These are phyloP conservation scores for Porcisia hertigi DNA, from an alignment of 208 protist genomes.

Conservation along the genomic window DNA sequence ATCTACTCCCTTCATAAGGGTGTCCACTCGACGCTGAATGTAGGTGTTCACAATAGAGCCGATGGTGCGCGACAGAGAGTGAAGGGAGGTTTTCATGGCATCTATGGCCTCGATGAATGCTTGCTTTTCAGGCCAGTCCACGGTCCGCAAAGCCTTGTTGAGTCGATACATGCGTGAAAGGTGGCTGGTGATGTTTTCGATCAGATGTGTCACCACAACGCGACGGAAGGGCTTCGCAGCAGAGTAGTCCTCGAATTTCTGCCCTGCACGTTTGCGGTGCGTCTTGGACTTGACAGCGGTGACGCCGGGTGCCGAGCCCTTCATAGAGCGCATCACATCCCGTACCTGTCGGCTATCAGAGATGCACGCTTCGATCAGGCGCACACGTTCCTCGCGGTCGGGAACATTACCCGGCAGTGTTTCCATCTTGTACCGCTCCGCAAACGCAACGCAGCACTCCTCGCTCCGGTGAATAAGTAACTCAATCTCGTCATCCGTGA, in stretches of 20 bases:
- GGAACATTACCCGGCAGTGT: constrained; percentile 68
- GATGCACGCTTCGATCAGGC: constrained; percentile 76
- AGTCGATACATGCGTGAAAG: constrained; percentile 61
- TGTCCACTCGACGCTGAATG: constrained; percentile 69
- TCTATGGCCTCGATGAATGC: constrained; percentile 60
- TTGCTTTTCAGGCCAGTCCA: constrained; percentile 80
- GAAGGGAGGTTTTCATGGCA: constrained; percentile 50
- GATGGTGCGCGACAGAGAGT: constrained; percentile 51
- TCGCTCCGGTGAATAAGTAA: constrained; percentile 62
- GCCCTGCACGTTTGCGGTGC: constrained; percentile 67
- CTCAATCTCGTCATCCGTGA: constrained; percentile 77
- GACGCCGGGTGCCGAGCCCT: constrained; percentile 54
- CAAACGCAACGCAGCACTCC: constrained; percentile 64
- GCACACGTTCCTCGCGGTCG: constrained; percentile 67
- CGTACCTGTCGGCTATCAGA: constrained; percentile 78
- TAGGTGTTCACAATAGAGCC: constrained; percentile 66
- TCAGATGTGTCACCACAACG: constrained; percentile 63
- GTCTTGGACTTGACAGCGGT: constrained; percentile 82
- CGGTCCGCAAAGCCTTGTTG: constrained; percentile 71
- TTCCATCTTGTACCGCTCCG: constrained; percentile 66
- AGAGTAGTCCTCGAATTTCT: constrained; percentile 88
- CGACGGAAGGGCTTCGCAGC: constrained; percentile 87
- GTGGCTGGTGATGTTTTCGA: constrained; percentile 52
- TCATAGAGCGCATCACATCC: constrained; percentile 88
- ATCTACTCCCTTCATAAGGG: constrained; percentile 67